Conservation (phyloP, 768 basidiomycete genomes). For the Agrocybe chaxingu region DNA sequence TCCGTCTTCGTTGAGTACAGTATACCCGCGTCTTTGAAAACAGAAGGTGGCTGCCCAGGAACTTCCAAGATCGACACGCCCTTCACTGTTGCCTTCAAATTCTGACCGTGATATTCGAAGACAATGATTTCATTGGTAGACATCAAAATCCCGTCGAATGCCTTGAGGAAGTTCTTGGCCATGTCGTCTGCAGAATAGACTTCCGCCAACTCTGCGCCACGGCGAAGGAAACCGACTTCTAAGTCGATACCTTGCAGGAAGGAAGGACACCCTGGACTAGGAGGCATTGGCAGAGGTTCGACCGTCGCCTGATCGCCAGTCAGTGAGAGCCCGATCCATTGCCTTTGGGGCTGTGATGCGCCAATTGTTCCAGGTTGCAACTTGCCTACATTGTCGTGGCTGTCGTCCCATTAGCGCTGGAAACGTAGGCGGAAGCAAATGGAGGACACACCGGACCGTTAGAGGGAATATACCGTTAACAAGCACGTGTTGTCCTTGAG, state of each 20-base stretch:
- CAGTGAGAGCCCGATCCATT: conserved; percentile 87
- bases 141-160: conserved; percentile 71
- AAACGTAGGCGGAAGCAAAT: neutral
- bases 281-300: conserved; percentile 54
- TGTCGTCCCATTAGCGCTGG: conserved; percentile 24
- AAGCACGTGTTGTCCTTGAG: conserved; percentile 67
- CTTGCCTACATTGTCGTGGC: conserved; percentile 76
- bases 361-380: conserved; percentile 69
- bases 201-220: conserved; percentile 52
- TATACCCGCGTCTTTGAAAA: conserved; percentile 54
- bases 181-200: conserved; percentile 91
- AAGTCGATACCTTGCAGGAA: conserved; percentile 81
- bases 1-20: conserved; percentile 86
- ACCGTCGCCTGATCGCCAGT: conserved; percentile 74
- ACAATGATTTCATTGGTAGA: conserved; percentile 66
- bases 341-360: conserved; percentile 74
- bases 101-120: conserved; percentile 88
- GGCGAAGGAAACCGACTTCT: conserved; percentile 65
- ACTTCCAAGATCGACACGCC: conserved; percentile 59
- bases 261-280: conserved; percentile 45
- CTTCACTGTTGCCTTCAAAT: conserved; percentile 69
- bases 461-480: conserved; percentile 70
- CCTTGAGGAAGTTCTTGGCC: conserved; percentile 66
- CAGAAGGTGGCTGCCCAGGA: conserved; percentile 19
- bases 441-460: conserved; percentile 60